phyloP scores from a whole-genome alignment of 2,329 filamentous ascomycete genomes.

The Hypoxylon sp. region DNA sequence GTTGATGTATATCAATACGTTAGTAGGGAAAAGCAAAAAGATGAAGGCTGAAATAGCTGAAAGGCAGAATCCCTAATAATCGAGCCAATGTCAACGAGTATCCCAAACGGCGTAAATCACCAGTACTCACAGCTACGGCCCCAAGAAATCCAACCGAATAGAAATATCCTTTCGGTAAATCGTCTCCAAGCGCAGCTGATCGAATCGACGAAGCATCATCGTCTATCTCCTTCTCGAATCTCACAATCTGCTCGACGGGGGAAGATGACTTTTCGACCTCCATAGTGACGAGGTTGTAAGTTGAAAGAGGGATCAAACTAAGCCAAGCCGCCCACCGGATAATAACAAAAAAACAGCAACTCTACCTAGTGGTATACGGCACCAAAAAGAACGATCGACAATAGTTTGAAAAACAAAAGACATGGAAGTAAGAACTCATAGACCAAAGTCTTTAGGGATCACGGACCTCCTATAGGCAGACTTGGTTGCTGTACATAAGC shows the following conservation, averaged over 20 bases:
- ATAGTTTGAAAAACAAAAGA: slow-evolving; percentile 1
- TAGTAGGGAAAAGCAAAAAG: slow-evolving; percentile 51
- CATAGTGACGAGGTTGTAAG: slow-evolving; percentile 5
- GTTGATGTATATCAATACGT: slow-evolving; percentile 50
- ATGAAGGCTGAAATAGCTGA: slow-evolving; percentile 51
- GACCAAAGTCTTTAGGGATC: slow-evolving; percentile 10
- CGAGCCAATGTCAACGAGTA: slow-evolving; percentile 11
- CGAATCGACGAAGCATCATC: slow-evolving; percentile 48
- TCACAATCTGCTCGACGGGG: slow-evolving; percentile 23
- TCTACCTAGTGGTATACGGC: slow-evolving; percentile 2
- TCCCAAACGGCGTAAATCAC: background rate
- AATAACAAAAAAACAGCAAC: slow-evolving; percentile 9
- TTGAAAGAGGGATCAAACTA: slow-evolving; percentile 1
- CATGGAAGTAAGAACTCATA: slow-evolving; percentile 6
- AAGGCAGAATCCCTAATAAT: slow-evolving; percentile 48
- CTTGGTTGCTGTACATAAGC: no score
- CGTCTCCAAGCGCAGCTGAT: slow-evolving; percentile 47
- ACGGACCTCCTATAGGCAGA: slow-evolving; percentile 8
- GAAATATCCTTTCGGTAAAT: slow-evolving; percentile 50
- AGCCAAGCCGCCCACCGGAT: slow-evolving; percentile 3
- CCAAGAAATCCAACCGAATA: slow-evolving; percentile 48
- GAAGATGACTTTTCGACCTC: slow-evolving; percentile 13
- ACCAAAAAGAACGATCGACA: slow-evolving; percentile 18
- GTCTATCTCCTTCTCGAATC: slow-evolving; percentile 49
- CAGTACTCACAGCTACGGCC: slow-evolving; percentile 43